These are phyloP conservation scores for Geotrichum aggregatum DNA, from an alignment of 1,139 yeast species.

Conservation along the genomic window DNA sequence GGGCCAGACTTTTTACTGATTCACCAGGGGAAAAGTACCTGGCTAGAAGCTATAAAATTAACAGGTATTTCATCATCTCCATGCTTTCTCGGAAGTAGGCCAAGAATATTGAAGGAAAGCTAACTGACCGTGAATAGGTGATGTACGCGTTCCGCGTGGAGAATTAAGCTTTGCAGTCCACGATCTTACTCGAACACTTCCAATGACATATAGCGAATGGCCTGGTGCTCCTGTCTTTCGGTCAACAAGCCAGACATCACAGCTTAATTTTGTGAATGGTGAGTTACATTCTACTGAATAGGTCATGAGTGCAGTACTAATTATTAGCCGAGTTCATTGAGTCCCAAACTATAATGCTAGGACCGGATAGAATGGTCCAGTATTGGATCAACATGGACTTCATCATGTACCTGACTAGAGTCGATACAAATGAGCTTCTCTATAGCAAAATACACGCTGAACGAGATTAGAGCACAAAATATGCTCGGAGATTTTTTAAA, in stretches of 20 bases:
- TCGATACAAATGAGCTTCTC: slow-evolving; percentile 14
- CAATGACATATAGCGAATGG: slow-evolving; percentile 29
- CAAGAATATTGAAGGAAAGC: too few species aligned
- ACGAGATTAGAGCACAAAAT: not conserved
- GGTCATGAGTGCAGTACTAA: not conserved
- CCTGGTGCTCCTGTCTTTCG: slow-evolving; percentile 28
- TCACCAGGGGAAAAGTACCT: slow-evolving; percentile 27
- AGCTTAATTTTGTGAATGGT: slow-evolving; percentile 27
- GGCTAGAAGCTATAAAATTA: slow-evolving; percentile 34
- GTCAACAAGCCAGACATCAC: slow-evolving; percentile 30
- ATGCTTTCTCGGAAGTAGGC: too few species aligned
- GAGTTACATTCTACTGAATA: slow-evolving; percentile 5
- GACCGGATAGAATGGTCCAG: slow-evolving; percentile 20
- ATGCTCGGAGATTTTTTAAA: too few species aligned
- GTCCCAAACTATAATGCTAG: slow-evolving; percentile 32
- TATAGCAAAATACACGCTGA: not conserved
- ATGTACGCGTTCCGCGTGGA: slow-evolving; percentile 34
- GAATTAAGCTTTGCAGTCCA: slow-evolving; percentile 32
- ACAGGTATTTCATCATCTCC: slow-evolving; percentile 25
- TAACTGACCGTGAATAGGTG: slow-evolving; percentile 25
- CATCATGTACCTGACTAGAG: slow-evolving; percentile 18
- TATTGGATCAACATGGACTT: slow-evolving; percentile 23
- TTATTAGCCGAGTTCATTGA: slow-evolving; percentile 23
- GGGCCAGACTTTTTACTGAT: slow-evolving; percentile 29
- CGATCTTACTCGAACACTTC: slow-evolving; percentile 25